Evolutionary conservation across 2,329 filamentous ascomycete species (phyloP), one percentile per base, ranked within the genome.

Genomic region (Cladophialophora carrionii): DNA sequence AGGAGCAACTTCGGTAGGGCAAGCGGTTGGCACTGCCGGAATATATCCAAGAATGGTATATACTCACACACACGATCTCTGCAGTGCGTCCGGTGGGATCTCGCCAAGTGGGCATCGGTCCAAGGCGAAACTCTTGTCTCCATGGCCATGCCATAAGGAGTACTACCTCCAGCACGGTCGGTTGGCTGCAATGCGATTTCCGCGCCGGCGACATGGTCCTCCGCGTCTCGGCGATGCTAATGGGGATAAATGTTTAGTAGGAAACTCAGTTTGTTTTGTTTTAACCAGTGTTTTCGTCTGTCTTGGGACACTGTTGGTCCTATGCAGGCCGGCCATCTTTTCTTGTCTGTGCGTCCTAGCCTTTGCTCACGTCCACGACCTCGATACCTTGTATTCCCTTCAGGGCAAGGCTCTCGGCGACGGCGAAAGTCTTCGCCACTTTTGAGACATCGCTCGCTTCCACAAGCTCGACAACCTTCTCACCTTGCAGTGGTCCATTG

Each of bases 401-500:
- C 20, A 65, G 29, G 3, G 17, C 46, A 41, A 65, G 32, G 8
- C n/a, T n/a, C 14, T 43, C 17, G 20, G 43, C 46, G 9, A 65
- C 32, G 20, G 24, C 46, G 31, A 57, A 52, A 5, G 52, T 24
- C 32, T 41, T 57, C 24, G 57, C 24, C n/a, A 61, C 51, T 51
- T 24, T 53, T n/a, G 46, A 32, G 34, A 57, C 55, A 29, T 61
- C 59, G 22, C 41, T 20, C 3, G 51, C 37, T 48, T 61, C 59
- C 49, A 61, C 59, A 32, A 65, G 55, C 48, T 62, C 59, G 31
- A 65, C 59, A 5, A 24, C 22, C 29, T 55, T 62, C 14, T 34
- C 54, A 12, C 90, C 2, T 89, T 87, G 46, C 88, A 85, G 1
- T 90, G 82, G 0, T 86, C 85, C n/a, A 87, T 88, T 65, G 52